phyloP scores from a whole-genome alignment of 1,284 basidiomycete species.

The Apiotrichum domesticum region DNA sequence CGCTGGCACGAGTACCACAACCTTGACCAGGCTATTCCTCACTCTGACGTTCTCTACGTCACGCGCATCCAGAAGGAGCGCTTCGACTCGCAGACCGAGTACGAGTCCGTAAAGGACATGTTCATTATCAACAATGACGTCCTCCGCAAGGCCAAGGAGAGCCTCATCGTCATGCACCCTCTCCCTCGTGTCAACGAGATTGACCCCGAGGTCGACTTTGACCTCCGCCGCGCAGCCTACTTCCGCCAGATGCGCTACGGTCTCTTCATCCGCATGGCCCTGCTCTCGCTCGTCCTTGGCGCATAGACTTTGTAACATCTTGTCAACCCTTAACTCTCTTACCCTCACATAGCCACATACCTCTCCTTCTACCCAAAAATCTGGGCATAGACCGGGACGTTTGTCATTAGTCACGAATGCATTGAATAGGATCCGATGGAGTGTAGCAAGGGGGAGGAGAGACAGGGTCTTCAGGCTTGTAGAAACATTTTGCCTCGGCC shows the following conservation, averaged over 20 bases:
- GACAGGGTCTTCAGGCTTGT: no score
- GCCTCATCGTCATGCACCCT: conserved; percentile 98
- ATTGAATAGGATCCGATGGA: neutral
- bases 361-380: neutral
- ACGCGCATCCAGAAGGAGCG: conserved; percentile 96
- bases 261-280: conserved; percentile 78
- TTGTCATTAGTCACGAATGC: conserved; percentile 4
- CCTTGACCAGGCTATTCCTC: conserved; percentile 80
- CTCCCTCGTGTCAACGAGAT: conserved; percentile 94
- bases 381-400: neutral
- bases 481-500: no score
- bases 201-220: conserved; percentile 96
- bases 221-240: conserved; percentile 87
- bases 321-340: neutral
- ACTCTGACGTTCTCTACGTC: conserved; percentile 96
- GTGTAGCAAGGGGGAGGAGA: no score
- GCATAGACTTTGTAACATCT: conserved; percentile 12
- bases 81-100: conserved; percentile 74
- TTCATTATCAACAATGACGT: conserved; percentile 93
- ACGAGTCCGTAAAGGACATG: conserved; percentile 84
- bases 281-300: conserved; percentile 63
- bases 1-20: conserved; percentile 73
- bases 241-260: conserved; percentile 99
- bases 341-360: neutral
- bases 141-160: conserved; percentile 82